Conservation (phyloP, 306 rosid genomes). For the Boehmeria nivea region DNA sequence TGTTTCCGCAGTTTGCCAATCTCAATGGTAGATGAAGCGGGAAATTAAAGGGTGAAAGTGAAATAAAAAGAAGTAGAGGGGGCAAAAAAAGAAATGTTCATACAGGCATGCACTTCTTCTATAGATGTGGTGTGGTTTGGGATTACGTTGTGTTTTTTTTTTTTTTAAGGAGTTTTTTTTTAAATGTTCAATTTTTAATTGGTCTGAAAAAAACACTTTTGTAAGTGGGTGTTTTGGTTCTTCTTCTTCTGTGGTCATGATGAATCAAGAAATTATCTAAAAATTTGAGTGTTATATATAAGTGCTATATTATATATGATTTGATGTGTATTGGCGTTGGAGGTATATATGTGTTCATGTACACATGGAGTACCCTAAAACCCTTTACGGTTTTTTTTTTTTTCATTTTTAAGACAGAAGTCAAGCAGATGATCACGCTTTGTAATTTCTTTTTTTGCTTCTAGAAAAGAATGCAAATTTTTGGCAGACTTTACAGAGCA, state of each 20-base stretch:
- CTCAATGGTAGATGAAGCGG: slow-evolving; percentile 65
- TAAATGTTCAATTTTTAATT: background rate
- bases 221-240: background rate
- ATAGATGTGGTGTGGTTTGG: too few species aligned
- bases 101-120: too few species aligned
- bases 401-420: background rate
- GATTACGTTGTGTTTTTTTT: background rate
- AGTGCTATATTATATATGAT: background rate
- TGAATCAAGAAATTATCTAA: background rate
- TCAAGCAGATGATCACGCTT: slow-evolving; percentile 1
- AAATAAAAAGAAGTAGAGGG: background rate
- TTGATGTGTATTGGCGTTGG: background rate
- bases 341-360: background rate
- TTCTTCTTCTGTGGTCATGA: background rate
- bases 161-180: background rate
- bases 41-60: too few species aligned
- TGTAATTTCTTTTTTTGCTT: background rate
- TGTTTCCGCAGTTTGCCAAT: slow-evolving; percentile 60
- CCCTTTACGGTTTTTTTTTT: background rate
- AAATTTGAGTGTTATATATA: background rate
- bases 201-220: background rate
- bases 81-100: background rate
- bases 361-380: background rate
- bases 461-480: slow-evolving; percentile 4
- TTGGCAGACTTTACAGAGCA: too few species aligned